These are phyloP conservation scores for Vigna hirtella DNA, from an alignment of 306 rosid genomes.

Conservation along the genomic window DNA sequence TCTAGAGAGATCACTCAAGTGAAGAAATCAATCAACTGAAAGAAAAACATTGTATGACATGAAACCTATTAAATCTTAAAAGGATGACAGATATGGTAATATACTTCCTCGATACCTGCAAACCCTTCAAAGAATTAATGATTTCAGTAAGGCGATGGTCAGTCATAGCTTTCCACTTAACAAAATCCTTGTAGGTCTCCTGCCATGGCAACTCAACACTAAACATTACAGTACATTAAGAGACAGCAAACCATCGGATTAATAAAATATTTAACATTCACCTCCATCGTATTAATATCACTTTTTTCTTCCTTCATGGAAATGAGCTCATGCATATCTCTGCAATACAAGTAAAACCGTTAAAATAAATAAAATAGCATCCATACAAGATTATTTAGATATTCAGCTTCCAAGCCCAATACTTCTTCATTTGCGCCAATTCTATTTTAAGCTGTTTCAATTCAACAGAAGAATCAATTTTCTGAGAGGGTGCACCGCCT, in stretches of 20 bases:
- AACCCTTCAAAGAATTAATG: constrained; percentile 64
- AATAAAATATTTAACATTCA: constrained; percentile 46
- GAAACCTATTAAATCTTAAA: constrained; percentile 23
- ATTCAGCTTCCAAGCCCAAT: constrained; percentile 40
- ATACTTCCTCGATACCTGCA: constrained; percentile 64
- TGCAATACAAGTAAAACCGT: constrained; percentile 54
- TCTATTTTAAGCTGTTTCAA: constrained; percentile 69
- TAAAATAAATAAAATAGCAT: constrained; percentile 35
- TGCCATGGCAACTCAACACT: constrained; percentile 45
- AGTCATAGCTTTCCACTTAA: constrained; percentile 65
- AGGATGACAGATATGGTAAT: constrained; percentile 5
- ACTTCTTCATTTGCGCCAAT: constrained; percentile 78
- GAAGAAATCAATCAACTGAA: constrained; percentile 9
- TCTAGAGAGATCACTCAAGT: constrained; percentile 18
- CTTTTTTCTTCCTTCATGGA: constrained; percentile 56
- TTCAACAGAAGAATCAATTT: constrained; percentile 64
- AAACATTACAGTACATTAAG: constrained; percentile 32
- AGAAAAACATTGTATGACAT: constrained; percentile 6
- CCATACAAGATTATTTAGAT: constrained; percentile 29
- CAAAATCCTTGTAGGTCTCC: constrained; percentile 63
- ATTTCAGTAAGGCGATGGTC: constrained; percentile 64
- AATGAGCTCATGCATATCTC: constrained; percentile 74
- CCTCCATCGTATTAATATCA: constrained; percentile 57
- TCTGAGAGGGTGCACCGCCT: constrained; percentile 38
- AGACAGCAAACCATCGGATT: constrained; percentile 26